A percentile compares a stretch with the other conserved stretches of the same genome.
Evolutionary conservation across 2,329 filamentous ascomycete species (phyloP).

Genomic region (Pseudofabraea citricarpa): DNA sequence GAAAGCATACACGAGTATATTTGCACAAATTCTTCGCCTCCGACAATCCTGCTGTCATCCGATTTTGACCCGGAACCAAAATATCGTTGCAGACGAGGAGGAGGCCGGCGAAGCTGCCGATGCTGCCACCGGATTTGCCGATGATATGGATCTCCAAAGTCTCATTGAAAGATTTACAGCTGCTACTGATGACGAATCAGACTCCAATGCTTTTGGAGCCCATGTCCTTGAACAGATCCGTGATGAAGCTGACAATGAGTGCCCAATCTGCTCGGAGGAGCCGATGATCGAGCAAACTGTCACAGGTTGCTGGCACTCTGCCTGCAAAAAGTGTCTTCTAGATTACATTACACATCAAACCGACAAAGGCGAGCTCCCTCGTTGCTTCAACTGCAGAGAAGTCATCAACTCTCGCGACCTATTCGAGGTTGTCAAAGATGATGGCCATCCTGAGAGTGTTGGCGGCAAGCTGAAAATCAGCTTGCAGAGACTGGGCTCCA

Average conservation of each 20-base stretch:
- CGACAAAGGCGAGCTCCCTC: conserved; percentile 68
- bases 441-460: conserved; percentile 46
- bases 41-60: conserved; percentile 95
- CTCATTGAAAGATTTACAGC: conserved; percentile 81
- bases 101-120: conserved; percentile 76
- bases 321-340: conserved; percentile 89
- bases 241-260: conserved; percentile 82
- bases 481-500: conserved; percentile 54
- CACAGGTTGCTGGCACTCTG: conserved; percentile 95
- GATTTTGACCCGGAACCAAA: conserved; percentile 78
- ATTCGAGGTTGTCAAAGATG: conserved; percentile 86
- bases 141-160: conserved; percentile 92
- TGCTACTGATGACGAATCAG: conserved; percentile 54
- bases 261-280: conserved; percentile 91
- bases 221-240: conserved; percentile 89
- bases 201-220: conserved; percentile 71
- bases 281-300: conserved; percentile 93
- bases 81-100: conserved; percentile 81
- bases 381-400: conserved; percentile 88
- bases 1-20: conserved; percentile 95
- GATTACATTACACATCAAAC: conserved; percentile 85
- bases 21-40: conserved; percentile 89
- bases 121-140: conserved; percentile 73
- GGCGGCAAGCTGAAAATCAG: conserved; percentile 48
- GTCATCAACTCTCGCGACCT: conserved; percentile 77